Conservation (phyloP, 495 filamentous ascomycete species). For the Penicillium lividum region DNA sequence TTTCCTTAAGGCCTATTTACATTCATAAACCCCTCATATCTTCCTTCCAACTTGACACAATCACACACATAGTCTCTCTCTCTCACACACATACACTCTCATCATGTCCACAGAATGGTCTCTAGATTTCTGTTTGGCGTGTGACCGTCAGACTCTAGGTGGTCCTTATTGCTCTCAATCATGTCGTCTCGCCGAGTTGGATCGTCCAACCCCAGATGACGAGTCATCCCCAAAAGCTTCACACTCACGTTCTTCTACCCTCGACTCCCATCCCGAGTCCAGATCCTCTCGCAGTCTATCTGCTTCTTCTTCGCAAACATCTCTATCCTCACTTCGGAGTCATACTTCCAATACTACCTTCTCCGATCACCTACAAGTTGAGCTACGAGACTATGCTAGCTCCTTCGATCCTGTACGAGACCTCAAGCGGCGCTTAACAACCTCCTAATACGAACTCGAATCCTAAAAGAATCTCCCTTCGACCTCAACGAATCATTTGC, state of each 20-base stretch:
- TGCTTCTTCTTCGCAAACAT: conserved; percentile 82
- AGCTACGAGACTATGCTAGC: conserved; percentile 82
- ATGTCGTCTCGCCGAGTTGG: conserved; percentile 85
- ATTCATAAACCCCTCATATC: not conserved
- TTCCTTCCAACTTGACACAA: not conserved
- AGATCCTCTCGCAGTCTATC: conserved; percentile 51
- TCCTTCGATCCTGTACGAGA: conserved; percentile 83
- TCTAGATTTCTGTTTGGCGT: conserved; percentile 90
- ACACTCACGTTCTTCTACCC: conserved; percentile 43
- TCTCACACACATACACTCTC: conserved; percentile 11
- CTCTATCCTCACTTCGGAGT: conserved; percentile 76
- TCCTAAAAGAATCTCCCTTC: not conserved
- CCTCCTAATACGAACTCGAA: conserved; percentile 25
- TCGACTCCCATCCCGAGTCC: conserved; percentile 17
- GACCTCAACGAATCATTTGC: conserved; percentile 17
- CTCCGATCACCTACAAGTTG: conserved; percentile 73
- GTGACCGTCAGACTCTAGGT: conserved; percentile 81
- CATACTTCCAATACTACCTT: conserved; percentile 57
- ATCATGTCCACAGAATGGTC: conserved; percentile 81
- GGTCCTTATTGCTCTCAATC: conserved; percentile 90
- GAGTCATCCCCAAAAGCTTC: conserved; percentile 39
- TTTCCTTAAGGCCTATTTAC: not conserved
- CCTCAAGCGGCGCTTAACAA: conserved; percentile 58
- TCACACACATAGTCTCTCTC: too few species aligned
- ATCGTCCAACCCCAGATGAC: conserved; percentile 56